Percentiles rank a stretch among this genome's conserved stretches.
phyloP scores from a whole-genome alignment of 2,329 filamentous ascomycete genomes.

The Aureobasidium pullulans region DNA sequence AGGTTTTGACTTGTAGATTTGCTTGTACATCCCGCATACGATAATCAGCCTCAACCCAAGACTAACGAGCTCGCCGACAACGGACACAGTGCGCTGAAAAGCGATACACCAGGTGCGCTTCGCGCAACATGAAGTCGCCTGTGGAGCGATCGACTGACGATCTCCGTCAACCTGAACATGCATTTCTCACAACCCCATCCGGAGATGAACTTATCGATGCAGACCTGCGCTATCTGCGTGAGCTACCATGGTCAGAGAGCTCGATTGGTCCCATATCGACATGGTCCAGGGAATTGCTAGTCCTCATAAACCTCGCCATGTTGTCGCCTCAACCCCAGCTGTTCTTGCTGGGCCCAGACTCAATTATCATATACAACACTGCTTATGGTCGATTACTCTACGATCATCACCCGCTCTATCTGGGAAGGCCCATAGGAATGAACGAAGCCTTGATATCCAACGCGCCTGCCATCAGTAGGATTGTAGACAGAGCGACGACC shows the following conservation, averaged over 20 bases:
- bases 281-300: constrained; percentile 14
- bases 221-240: neutral
- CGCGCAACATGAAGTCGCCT: too few relatives aligned
- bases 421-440: neutral
- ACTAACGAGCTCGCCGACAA: too few relatives aligned
- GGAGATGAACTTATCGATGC: too few relatives aligned
- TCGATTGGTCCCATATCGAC: constrained; percentile 7
- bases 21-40: too few relatives aligned
- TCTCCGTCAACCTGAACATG: too few relatives aligned
- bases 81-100: too few relatives aligned
- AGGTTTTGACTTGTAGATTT: too few relatives aligned
- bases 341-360: constrained; percentile 7
- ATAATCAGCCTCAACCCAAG: too few relatives aligned
- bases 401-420: constrained; percentile 10
- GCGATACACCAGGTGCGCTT: too few relatives aligned
- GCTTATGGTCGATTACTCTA: constrained; percentile 2
- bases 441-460: neutral
- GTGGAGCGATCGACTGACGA: too few relatives aligned
- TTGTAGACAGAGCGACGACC: neutral
- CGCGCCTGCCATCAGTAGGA: neutral
- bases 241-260: constrained; percentile 10
- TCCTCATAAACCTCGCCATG: constrained; percentile 12
- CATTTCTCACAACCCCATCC: too few relatives aligned
- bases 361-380: constrained; percentile 13
- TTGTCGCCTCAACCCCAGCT: constrained; percentile 12